These are phyloP conservation scores for Paulownia fortunei DNA, from an alignment of 257 asterid genomes.

Conservation along the genomic window DNA sequence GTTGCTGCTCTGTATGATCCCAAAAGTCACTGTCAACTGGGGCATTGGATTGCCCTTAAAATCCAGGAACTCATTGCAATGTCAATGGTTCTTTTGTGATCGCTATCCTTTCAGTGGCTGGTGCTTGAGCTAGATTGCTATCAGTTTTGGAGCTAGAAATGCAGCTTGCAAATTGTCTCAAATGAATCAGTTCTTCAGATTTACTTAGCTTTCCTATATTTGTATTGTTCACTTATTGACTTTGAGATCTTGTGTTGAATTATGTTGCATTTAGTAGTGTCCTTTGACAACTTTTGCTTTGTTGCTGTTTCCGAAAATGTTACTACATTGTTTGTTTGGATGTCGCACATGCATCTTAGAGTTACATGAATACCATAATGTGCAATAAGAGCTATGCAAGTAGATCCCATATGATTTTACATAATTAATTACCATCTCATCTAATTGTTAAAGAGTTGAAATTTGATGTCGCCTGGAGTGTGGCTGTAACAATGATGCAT, in stretches of 20 bases:
- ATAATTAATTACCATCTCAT: neutral
- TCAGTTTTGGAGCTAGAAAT: slow-evolving; percentile 27
- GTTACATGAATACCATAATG: neutral
- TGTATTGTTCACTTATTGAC: slow-evolving; percentile 2
- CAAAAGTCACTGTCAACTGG: neutral
- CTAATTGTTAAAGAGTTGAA: neutral
- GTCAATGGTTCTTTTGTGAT: neutral
- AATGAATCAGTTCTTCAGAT: neutral
- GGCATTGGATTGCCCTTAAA: neutral
- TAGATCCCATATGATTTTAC: neutral
- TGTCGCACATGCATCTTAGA: neutral
- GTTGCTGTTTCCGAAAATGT: neutral
- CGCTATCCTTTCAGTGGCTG: neutral
- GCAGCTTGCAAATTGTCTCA: neutral
- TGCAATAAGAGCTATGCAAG: neutral
- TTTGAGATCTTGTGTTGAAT: slow-evolving; percentile 13
- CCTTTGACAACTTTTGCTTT: neutral
- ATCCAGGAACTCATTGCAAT: neutral
- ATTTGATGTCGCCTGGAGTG: too few species aligned
- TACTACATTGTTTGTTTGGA: neutral
- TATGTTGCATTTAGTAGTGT: slow-evolving; percentile 18
- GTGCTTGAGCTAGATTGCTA: neutral
- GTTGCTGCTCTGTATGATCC: slow-evolving; percentile 36
- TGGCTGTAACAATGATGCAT: neutral
- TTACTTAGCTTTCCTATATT: slow-evolving; percentile 9